Evolutionary conservation across 345 rosid species (phyloP).

Genomic region (Lepidium didymum): DNA sequence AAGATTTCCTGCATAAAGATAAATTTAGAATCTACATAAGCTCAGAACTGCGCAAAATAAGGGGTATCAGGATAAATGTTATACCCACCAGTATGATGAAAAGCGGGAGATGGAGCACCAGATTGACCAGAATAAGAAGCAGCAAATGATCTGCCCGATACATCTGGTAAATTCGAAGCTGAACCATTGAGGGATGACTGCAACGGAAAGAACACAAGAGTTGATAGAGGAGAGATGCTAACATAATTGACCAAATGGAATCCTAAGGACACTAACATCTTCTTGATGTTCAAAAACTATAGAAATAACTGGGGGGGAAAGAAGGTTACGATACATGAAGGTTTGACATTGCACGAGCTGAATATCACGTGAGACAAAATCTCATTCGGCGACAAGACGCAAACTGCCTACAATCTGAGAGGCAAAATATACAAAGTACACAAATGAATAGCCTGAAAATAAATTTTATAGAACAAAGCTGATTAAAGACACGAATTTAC

Average conservation of each 20-base stretch:
- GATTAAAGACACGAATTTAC: not conserved
- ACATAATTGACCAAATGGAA: not conserved
- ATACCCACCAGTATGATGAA: constrained; percentile 63
- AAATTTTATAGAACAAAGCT: not conserved
- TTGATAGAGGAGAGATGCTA: not conserved
- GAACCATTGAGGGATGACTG: constrained; percentile 91
- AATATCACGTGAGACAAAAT: constrained; percentile 45
- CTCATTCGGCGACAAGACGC: constrained; percentile 47
- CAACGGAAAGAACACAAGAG: constrained; percentile 19
- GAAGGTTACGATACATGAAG: constrained; percentile 55
- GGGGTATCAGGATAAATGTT: constrained; percentile 5
- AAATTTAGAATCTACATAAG: not conserved
- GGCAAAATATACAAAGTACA: constrained; percentile 29
- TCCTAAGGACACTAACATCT: not conserved
- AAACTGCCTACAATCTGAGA: constrained; percentile 35
- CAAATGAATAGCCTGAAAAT: constrained; percentile 32
- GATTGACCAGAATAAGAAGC: constrained; percentile 91
- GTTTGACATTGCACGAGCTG: constrained; percentile 73
- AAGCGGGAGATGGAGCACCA: constrained; percentile 83
- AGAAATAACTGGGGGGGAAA: not conserved
- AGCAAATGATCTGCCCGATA: constrained; percentile 64
- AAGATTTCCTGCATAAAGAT: constrained; percentile 51
- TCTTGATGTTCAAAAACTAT: not conserved
- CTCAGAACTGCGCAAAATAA: not conserved
- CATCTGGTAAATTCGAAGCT: constrained; percentile 82